These are phyloP conservation scores for Chrysosphaeria jannelii DNA, from an alignment of 2,329 filamentous ascomycete species.

Conservation along the genomic window DNA sequence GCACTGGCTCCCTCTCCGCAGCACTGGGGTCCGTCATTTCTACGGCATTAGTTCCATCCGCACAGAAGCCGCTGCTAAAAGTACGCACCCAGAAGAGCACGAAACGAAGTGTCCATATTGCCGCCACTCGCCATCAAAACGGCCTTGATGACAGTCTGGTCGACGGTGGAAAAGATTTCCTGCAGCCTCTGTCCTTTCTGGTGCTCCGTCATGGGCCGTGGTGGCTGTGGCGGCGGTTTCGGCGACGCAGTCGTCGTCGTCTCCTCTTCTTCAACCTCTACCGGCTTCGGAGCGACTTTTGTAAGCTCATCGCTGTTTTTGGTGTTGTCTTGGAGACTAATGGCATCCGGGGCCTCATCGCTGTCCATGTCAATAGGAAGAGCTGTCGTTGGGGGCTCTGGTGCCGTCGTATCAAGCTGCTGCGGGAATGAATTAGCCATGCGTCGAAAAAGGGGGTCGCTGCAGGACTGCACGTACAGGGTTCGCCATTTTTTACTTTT, in stretches of 20 bases:
- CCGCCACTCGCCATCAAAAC: conserved; percentile 66
- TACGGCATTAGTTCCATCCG: no score
- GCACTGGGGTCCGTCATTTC: conserved; percentile 60
- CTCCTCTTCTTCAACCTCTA: conserved; percentile 4
- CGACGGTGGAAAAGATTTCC: conserved; percentile 76
- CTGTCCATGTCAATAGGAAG: conserved; percentile 39
- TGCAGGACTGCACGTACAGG: no score
- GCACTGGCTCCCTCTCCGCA: conserved; percentile 19
- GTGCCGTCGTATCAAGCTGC: no score
- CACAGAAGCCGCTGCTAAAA: no score
- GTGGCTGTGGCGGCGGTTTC: conserved; percentile 36
- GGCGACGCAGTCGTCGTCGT: conserved; percentile 4
- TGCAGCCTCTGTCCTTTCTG: conserved; percentile 70
- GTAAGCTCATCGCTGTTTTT: no score
- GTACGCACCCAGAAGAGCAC: conserved; percentile 34
- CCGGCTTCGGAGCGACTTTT: conserved; percentile 5
- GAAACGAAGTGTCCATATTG: conserved; percentile 77
- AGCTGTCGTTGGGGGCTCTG: conserved; percentile 35
- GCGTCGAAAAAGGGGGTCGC: no score
- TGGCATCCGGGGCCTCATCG: conserved; percentile 34
- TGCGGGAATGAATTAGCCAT: no score
- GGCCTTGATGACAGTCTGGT: conserved; percentile 54
- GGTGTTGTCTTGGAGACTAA: conserved; percentile 15
- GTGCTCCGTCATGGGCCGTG: conserved; percentile 49
- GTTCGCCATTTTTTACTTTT: no score